phyloP scores from a whole-genome alignment of 2,329 filamentous ascomycete species.

The Aureobasidium namibiae region DNA sequence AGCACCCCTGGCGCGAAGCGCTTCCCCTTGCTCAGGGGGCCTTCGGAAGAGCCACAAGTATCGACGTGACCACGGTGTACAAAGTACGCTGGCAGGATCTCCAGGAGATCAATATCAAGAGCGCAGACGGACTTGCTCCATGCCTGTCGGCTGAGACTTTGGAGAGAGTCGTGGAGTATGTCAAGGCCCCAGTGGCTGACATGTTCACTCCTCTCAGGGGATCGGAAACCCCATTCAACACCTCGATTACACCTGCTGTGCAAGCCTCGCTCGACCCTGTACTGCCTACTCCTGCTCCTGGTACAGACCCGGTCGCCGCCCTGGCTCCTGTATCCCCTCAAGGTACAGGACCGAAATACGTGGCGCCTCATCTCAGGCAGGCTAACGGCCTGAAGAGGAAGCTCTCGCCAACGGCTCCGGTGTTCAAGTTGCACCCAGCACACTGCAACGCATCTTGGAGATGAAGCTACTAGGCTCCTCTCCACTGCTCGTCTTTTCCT shows the following conservation, averaged over 20 bases:
- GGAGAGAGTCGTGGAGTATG: neutral
- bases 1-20: neutral
- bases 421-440: neutral
- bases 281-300: too few relatives aligned
- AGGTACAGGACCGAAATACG: neutral
- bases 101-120: neutral
- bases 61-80: neutral
- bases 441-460: neutral
- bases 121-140: neutral
- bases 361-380: neutral
- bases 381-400: neutral
- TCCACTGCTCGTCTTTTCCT: neutral
- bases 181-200: neutral
- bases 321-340: too few relatives aligned
- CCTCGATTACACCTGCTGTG: neutral
- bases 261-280: too few relatives aligned
- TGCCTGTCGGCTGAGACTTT: neutral
- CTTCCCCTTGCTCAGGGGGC: neutral
- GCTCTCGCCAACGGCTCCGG: neutral
- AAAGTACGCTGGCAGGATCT: neutral
- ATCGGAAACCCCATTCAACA: neutral
- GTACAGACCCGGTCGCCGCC: neutral
- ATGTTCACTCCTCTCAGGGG: too few relatives aligned
- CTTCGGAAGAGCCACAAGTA: neutral
- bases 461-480: neutral